Evolutionary conservation across 2,329 filamentous ascomycete species (phyloP).

Genomic region (Lachnellula arida): DNA sequence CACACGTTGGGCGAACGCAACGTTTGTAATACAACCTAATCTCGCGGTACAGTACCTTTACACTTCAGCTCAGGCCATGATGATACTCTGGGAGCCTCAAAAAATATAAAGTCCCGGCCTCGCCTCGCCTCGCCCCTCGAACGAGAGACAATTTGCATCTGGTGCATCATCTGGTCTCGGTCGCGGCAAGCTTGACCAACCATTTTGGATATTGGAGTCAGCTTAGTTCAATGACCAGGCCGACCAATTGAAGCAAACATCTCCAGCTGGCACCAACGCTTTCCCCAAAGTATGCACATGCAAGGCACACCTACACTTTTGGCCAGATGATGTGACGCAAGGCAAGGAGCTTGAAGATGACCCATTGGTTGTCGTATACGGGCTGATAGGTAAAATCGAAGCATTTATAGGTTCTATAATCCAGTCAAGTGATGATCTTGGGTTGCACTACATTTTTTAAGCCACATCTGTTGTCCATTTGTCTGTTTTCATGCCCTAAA

Average conservation of each 20-base stretch:
- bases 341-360: not conserved
- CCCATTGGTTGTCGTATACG: conserved; percentile 1
- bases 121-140: too few species aligned
- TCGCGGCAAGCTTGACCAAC: not conserved
- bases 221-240: not conserved
- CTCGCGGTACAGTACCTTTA: too few species aligned
- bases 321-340: conserved; percentile 13
- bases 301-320: conserved; percentile 16
- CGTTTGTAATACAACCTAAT: too few species aligned
- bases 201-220: not conserved
- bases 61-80: too few species aligned
- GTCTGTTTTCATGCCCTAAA: not conserved
- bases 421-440: not conserved
- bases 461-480: not conserved
- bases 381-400: conserved; percentile 8
- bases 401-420: not conserved
- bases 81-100: too few species aligned
- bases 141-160: too few species aligned
- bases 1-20: too few species aligned
- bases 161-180: too few species aligned
- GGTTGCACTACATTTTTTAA: not conserved
- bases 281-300: conserved; percentile 11
- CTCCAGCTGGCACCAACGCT: too few species aligned
- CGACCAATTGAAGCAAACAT: conserved; percentile 2
- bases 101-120: too few species aligned